Evolutionary conservation across 768 basidiomycete species (phyloP).

Genomic region (Hericium rajendrae): DNA sequence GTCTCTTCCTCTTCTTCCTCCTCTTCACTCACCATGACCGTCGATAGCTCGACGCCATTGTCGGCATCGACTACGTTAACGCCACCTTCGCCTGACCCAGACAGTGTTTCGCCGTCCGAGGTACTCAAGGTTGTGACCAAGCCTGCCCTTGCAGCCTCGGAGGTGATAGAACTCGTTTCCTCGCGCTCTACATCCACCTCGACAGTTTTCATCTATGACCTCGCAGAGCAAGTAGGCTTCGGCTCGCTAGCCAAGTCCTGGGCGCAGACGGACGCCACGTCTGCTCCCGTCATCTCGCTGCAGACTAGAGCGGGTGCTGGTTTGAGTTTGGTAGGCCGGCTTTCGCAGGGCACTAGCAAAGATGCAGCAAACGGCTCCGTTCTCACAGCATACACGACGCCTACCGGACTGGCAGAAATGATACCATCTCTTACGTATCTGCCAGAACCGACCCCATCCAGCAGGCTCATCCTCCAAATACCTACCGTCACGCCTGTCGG

Average conservation of each 20-base stretch:
- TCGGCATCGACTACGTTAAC: slow-evolving; percentile 27
- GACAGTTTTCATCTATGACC: slow-evolving; percentile 70
- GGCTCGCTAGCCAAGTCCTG: slow-evolving; percentile 64
- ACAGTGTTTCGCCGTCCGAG: slow-evolving; percentile 16
- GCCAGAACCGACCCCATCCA: slow-evolving; percentile 48
- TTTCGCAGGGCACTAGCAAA: slow-evolving; percentile 71
- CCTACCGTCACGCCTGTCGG: slow-evolving; percentile 62
- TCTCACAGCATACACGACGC: slow-evolving; percentile 75
- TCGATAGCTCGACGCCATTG: slow-evolving; percentile 20
- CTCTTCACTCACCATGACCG: slow-evolving; percentile 14
- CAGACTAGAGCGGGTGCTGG: slow-evolving; percentile 86
- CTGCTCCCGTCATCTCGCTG: slow-evolving; percentile 52
- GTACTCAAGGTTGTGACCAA: neutral
- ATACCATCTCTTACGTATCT: slow-evolving; percentile 67
- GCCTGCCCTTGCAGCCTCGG: slow-evolving; percentile 41
- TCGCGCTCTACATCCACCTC: slow-evolving; percentile 49
- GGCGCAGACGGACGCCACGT: slow-evolving; percentile 31
- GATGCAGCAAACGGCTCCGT: slow-evolving; percentile 50
- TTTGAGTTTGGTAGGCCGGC: slow-evolving; percentile 63
- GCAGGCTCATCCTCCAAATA: slow-evolving; percentile 76
- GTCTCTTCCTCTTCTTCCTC: neutral
- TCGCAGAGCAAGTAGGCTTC: slow-evolving; percentile 79
- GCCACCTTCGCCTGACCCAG: slow-evolving; percentile 21
- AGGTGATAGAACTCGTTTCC: slow-evolving; percentile 58
- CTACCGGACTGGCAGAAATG: slow-evolving; percentile 78